Evolutionary conservation across 148 eudicot genomes (phyloP).

Genomic region (Nyssa sinensis): DNA sequence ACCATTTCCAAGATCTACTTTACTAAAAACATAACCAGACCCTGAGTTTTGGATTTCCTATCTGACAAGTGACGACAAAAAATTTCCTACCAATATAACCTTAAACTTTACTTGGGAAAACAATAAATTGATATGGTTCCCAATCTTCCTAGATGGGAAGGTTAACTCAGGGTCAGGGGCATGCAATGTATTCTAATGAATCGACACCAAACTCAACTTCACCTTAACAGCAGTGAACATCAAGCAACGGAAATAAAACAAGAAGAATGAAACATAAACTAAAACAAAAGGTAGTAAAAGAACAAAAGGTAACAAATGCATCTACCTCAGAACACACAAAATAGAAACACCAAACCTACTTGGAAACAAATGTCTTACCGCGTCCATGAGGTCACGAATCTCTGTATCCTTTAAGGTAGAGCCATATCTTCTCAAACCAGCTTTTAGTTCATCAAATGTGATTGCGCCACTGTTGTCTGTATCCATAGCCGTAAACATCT

Average conservation of each 20-base stretch:
- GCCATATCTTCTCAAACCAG: slow-evolving; percentile 90
- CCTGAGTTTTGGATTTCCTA: neutral
- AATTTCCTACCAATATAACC: neutral
- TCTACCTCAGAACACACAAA: neutral
- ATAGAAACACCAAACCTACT: neutral
- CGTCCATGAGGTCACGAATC: slow-evolving; percentile 95
- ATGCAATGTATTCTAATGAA: neutral
- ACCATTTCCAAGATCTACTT: neutral
- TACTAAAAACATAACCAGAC: too few species aligned
- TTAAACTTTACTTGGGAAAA: neutral
- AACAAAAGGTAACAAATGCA: neutral
- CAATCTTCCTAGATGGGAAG: neutral
- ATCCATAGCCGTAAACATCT: slow-evolving; percentile 95
- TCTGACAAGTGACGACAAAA: too few species aligned
- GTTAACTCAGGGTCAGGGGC: neutral
- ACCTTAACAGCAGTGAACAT: neutral
- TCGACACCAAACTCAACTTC: neutral
- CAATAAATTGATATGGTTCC: neutral
- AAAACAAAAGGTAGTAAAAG: neutral
- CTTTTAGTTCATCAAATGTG: slow-evolving; percentile 95
- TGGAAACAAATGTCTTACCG: slow-evolving; percentile 45
- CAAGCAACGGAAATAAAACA: neutral
- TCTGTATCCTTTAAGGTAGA: slow-evolving; percentile 93
- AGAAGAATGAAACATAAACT: neutral
- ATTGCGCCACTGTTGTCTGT: slow-evolving; percentile 98